Evolutionary conservation across 2,329 filamentous ascomycete genomes (phyloP), one percentile per base, ranked within the genome.

Genomic region (Phyllosticta citribraziliensis): DNA sequence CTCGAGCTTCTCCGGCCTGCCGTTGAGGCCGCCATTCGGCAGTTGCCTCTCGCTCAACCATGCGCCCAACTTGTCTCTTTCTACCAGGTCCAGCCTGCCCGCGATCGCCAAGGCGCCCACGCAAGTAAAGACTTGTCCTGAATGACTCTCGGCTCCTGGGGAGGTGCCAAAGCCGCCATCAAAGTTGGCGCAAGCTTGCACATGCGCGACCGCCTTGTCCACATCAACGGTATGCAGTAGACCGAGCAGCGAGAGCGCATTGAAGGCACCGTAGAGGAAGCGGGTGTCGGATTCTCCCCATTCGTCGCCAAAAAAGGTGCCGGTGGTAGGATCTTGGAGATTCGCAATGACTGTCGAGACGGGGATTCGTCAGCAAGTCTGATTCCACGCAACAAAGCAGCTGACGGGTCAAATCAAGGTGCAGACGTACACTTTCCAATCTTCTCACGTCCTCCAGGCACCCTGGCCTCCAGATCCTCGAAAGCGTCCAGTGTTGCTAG

Each of bases 251-350:
- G 93, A 97, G 17, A 99, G 80, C 0, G 91, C 90, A 72, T 95
- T 96, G 61, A 99, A 80, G 8, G 91, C 91, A 40, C 88, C 88
- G 71, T 96, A 97, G 11, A 99, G 80, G 71, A 99, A 99, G 24
- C 94, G 86, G 0, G 94, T 97, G 74, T 99, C 94, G 65, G 88
- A 87, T 74, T 99, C 94, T 33, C 94, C 94, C 92, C 92, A 99
- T 74, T 96, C 88, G 70, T 99, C 94, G 56, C 94, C 94, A 60
- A 88, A 85, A 74, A 99, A 97, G 0, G 89, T 94, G 63, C 94
- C 94, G 3, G 88, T 90, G 60, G 88, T 79, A 20, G 78, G 79
- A 71, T 96, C 88, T 70, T 99, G 94, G 57, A 97, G 82, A 64
- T 79, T 79, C 64, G 92, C 88, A 68, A 97, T 91, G 76, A 87